These are phyloP conservation scores for Coprinopsis cinerea DNA, from an alignment of 768 basidiomycete species.

Conservation along the genomic window DNA sequence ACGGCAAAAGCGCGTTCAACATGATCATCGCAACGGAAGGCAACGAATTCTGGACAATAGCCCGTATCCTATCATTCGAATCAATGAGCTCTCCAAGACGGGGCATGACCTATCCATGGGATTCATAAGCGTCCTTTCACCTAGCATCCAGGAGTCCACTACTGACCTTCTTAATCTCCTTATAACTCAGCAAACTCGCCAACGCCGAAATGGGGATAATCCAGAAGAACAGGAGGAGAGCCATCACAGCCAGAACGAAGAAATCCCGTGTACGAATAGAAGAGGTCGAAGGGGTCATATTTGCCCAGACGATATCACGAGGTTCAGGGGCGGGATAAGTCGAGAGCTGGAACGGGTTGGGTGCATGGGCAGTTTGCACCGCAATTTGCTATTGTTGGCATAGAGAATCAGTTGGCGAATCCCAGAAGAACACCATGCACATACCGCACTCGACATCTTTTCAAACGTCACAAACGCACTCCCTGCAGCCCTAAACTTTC, in stretches of 20 bases:
- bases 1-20: conserved; percentile 85
- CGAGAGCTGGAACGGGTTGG: conserved; percentile 55
- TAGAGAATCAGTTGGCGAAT: not conserved
- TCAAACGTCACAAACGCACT: conserved; percentile 96
- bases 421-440: conserved; percentile 23
- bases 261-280: conserved; percentile 61
- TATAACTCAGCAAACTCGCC: conserved; percentile 83
- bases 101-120: too few species aligned
- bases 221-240: conserved; percentile 84
- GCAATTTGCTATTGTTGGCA: conserved; percentile 65
- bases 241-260: conserved; percentile 65
- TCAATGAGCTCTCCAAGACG: conserved; percentile 87
- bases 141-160: too few species aligned
- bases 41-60: conserved; percentile 90
- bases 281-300: conserved; percentile 63
- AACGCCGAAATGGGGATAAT: conserved; percentile 84
- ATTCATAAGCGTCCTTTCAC: too few species aligned
- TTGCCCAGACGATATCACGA: conserved; percentile 92
- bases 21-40: conserved; percentile 88
- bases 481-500: conserved; percentile 76
- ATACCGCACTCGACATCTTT: conserved; percentile 86
- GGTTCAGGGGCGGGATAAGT: conserved; percentile 88
- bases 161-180: conserved; percentile 91
- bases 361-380: conserved; percentile 74
- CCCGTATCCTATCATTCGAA: conserved; percentile 69